A percentile compares a stretch with the other conserved stretches of the same genome.
These are phyloP conservation scores for Madurella mycetomatis DNA, from an alignment of 2,329 filamentous ascomycete species.

Conservation along the genomic window DNA sequence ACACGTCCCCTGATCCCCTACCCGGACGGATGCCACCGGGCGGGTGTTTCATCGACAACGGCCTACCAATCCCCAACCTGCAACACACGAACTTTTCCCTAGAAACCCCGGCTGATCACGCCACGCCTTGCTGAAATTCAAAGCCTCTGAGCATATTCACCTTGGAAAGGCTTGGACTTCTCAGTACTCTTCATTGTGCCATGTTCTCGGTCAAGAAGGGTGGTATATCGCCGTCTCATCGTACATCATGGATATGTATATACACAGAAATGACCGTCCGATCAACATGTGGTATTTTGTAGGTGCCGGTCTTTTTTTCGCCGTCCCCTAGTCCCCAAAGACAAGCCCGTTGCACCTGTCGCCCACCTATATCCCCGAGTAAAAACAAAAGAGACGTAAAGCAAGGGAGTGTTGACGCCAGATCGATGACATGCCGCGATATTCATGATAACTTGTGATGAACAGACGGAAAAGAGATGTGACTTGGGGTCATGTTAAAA, in stretches of 20 bases:
- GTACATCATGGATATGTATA: background rate
- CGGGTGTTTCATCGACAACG: background rate
- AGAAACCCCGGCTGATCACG: too few relatives aligned
- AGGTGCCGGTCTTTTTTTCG: background rate
- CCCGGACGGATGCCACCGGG: background rate
- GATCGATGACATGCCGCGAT: background rate
- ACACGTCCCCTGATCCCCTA: background rate
- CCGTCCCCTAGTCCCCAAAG: background rate
- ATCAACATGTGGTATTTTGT: background rate
- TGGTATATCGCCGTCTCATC: too few relatives aligned
- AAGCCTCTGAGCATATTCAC: too few relatives aligned
- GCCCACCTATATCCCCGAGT: background rate
- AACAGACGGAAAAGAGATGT: background rate
- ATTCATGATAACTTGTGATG: background rate
- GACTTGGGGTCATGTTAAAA: conserved; percentile 8
- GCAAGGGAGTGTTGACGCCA: background rate
- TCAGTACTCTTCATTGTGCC: too few relatives aligned
- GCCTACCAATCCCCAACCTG: background rate
- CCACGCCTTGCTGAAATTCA: too few relatives aligned
- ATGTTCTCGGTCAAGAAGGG: too few relatives aligned
- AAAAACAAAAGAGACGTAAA: background rate
- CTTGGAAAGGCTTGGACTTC: too few relatives aligned
- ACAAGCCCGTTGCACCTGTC: background rate
- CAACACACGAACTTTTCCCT: too few relatives aligned
- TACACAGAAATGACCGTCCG: background rate